Evolutionary conservation across 306 rosid species (phyloP).

Genomic region (Sesbania bispinosa): DNA sequence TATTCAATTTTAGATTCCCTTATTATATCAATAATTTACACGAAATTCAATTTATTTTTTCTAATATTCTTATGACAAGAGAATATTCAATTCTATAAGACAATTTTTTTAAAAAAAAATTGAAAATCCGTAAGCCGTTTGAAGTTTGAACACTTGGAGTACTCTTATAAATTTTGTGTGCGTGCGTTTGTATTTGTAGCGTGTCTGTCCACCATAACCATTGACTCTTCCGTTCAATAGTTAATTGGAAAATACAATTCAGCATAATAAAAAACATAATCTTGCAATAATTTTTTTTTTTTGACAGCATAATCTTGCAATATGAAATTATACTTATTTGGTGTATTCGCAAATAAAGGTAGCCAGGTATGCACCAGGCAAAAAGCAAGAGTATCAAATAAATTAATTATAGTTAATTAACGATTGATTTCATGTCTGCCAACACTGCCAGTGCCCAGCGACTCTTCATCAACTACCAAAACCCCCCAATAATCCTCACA

Average conservation of each 20-base stretch:
- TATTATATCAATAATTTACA: not conserved
- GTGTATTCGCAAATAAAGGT: not conserved
- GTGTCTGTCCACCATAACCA: not conserved
- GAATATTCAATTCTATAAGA: not conserved
- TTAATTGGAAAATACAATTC: not conserved
- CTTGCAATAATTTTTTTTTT: too few species aligned
- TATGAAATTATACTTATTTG: conserved; percentile 21
- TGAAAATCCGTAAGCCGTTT: too few species aligned
- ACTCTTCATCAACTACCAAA: conserved; percentile 32
- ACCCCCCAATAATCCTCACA: conserved; percentile 19
- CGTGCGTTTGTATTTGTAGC: too few species aligned
- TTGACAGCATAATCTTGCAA: not conserved
- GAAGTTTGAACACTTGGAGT: not conserved
- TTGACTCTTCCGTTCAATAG: not conserved
- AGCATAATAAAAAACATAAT: not conserved
- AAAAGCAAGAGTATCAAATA: conserved; percentile 28
- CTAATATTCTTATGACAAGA: not conserved
- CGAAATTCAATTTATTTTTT: not conserved
- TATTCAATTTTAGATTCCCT: not conserved
- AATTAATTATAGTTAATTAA: conserved; percentile 17
- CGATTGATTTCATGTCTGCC: conserved; percentile 21
- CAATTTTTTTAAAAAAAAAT: too few species aligned
- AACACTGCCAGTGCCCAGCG: not conserved
- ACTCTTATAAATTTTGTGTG: not conserved
- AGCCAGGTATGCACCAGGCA: conserved; percentile 36